These are phyloP conservation scores for Zygosaccharomyces pseudobailii DNA, from an alignment of 1,139 yeast species.

Conservation along the genomic window DNA sequence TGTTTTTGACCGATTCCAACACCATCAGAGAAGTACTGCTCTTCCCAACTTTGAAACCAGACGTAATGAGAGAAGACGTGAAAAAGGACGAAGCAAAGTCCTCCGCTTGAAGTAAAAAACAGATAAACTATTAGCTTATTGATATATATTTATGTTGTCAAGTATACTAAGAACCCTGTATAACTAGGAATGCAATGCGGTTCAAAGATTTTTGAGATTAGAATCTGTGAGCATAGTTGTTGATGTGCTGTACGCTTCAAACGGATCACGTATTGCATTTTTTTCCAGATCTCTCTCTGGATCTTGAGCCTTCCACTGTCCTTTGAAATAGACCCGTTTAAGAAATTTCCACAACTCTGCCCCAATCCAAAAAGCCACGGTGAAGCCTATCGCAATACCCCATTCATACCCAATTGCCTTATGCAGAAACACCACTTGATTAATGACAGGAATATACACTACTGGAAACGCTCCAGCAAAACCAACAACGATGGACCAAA, in stretches of 20 bases:
- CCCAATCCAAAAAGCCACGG: conserved; percentile 53
- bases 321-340: conserved; percentile 55
- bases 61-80: conserved; percentile 40
- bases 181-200: not conserved
- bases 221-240: conserved; percentile 28
- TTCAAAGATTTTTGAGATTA: conserved; percentile 1
- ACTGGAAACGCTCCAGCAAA: conserved; percentile 74
- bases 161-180: not conserved
- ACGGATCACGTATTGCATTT: conserved; percentile 47
- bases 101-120: not conserved
- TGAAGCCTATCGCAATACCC: conserved; percentile 70
- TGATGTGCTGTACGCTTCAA: conserved; percentile 45
- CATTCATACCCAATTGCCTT: conserved; percentile 74
- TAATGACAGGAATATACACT: conserved; percentile 83
- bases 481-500: conserved; percentile 79
- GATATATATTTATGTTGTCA: not conserved
- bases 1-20: conserved; percentile 95
- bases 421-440: conserved; percentile 71
- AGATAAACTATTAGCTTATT: not conserved
- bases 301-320: conserved; percentile 41
- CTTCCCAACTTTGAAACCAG: conserved; percentile 99
- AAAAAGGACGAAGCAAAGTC: conserved; percentile 23
- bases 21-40: conserved; percentile 95
- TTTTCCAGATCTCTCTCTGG: conserved; percentile 65
- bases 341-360: conserved; percentile 64